A percentile compares a stretch with the other conserved stretches of the same genome.
phyloP scores from a whole-genome alignment of 2,329 filamentous ascomycete genomes.

The Clarireedia paspali region DNA sequence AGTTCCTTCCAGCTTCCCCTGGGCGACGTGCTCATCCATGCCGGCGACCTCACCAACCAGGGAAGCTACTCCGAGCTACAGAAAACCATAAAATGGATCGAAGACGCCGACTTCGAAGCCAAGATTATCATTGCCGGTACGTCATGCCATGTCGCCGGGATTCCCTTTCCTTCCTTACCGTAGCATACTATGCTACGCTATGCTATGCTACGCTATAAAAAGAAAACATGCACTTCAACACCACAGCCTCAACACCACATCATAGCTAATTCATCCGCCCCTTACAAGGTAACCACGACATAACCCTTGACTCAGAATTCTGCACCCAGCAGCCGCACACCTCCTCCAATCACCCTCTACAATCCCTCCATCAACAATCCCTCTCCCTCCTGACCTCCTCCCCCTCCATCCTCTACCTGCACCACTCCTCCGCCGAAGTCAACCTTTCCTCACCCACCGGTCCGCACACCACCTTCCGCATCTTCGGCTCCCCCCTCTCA shows the following conservation, averaged over 20 bases:
- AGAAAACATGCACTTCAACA: no score
- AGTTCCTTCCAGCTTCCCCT: slow-evolving; percentile 53
- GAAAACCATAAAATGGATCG: slow-evolving; percentile 58
- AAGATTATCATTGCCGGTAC: slow-evolving; percentile 65
- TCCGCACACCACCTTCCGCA: slow-evolving; percentile 51
- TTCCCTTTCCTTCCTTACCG: neutral
- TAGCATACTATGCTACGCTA: no score
- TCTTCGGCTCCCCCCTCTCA: slow-evolving; percentile 66
- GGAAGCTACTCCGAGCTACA: slow-evolving; percentile 54
- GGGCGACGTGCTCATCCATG: slow-evolving; percentile 69
- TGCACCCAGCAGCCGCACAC: slow-evolving; percentile 47
- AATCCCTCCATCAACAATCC: slow-evolving; percentile 39
- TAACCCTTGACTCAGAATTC: slow-evolving; percentile 60
- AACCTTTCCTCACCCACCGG: slow-evolving; percentile 45
- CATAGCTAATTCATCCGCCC: neutral
- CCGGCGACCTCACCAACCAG: slow-evolving; percentile 69
- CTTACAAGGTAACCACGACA: slow-evolving; percentile 62
- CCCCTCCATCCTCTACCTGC: slow-evolving; percentile 54
- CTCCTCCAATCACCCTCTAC: no score
- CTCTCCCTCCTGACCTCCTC: slow-evolving; percentile 36
- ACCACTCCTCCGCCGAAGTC: slow-evolving; percentile 48
- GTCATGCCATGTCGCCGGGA: neutral
- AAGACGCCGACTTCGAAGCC: slow-evolving; percentile 57
- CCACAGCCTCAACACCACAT: no score
- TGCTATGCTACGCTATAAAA: no score